Evolutionary conservation across 2,329 filamentous ascomycete genomes (phyloP).

Genomic region (Penicillium sp.): DNA sequence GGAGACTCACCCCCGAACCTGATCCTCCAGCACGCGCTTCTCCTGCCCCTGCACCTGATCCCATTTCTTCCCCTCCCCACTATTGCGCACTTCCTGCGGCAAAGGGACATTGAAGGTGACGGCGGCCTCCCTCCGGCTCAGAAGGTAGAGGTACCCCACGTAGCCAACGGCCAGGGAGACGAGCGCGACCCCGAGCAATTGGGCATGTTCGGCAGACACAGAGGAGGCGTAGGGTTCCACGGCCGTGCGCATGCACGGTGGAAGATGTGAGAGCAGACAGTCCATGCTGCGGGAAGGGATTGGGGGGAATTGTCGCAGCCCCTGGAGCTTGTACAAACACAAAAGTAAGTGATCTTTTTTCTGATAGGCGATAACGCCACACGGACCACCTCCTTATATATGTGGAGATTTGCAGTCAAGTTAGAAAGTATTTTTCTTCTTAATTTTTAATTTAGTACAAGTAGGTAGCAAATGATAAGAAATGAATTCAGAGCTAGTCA

Average conservation of each 20-base stretch:
- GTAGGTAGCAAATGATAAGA: too few species aligned
- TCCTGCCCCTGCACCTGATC: conserved; percentile 31
- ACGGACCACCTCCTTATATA: neutral
- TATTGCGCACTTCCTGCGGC: conserved; percentile 32
- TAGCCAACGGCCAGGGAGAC: conserved; percentile 30
- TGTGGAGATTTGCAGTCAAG: neutral
- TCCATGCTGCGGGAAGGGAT: conserved; percentile 23
- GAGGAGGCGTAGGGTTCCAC: conserved; percentile 14
- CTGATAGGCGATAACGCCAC: conserved; percentile 14
- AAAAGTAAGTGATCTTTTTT: conserved; percentile 20
- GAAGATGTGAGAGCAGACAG: conserved; percentile 19
- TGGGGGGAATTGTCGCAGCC: conserved; percentile 14
- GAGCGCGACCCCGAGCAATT: conserved; percentile 23
- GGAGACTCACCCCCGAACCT: conserved; percentile 34
- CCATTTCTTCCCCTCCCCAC: conserved; percentile 33
- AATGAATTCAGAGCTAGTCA: neutral
- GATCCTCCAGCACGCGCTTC: conserved; percentile 35
- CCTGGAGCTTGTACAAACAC: conserved; percentile 30
- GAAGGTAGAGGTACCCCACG: conserved; percentile 30
- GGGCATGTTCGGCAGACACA: conserved; percentile 19
- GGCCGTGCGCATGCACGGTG: conserved; percentile 19
- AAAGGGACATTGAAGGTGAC: conserved; percentile 38
- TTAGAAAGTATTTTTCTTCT: neutral
- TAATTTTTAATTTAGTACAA: too few species aligned
- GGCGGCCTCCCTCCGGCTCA: conserved; percentile 29